Base-by-base conservation (phyloP, 495 filamentous ascomycete genomes). In the Hypoxylon perforatum region DNA sequence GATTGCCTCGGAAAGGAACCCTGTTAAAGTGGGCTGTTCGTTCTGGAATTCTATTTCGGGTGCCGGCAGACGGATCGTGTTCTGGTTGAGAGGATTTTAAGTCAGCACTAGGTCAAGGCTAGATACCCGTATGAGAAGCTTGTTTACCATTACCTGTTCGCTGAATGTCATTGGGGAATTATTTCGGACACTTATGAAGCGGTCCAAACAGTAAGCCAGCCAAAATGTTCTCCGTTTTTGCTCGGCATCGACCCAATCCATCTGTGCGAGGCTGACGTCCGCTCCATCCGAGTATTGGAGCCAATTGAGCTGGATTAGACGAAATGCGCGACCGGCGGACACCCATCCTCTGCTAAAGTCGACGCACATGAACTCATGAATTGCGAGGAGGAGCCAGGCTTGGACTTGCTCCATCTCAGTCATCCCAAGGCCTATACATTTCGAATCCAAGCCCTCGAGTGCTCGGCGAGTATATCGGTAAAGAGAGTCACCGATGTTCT, bases 341-440 rank as follows among this genome's bases (percentile, higher is more conserved):
- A 81, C 73, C 78, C 78, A 80, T 4, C 75, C 80, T 42, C 81
- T 76, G 8, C 80, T 75, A 22, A 80, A 78, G 22, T 76, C 74
- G 25, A 77, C 77, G 1, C 82, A 75, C 49, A 82, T 76, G 48
- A 85, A 81, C 59, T 87, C 85, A 63, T 85, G 85, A 25, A 81
- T 75, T 0, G 82, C 79, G 9, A 86, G 59, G 7, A 88, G 71
- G 6, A 87, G 74, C 85, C 85, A 87, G 0, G 84, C 80, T 50
- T 87, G 85, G 0, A 81, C 78, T 41, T 84, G 77, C 47, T 87
- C 82, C 63, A 75, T 57, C 49, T 76, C 69, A 1, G 51, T 62
- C 59, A 60, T 71, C 1, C 44, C 44, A 21, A 63, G 38, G n/a
- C 60, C 52, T 33, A 52, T 17, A 18, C 42, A 54, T 35, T 68